A percentile compares a stretch with the other conserved stretches of the same genome.
These are phyloP conservation scores for Hyaloscypha finlandica DNA, from an alignment of 495 filamentous ascomycete genomes.

Conservation along the genomic window DNA sequence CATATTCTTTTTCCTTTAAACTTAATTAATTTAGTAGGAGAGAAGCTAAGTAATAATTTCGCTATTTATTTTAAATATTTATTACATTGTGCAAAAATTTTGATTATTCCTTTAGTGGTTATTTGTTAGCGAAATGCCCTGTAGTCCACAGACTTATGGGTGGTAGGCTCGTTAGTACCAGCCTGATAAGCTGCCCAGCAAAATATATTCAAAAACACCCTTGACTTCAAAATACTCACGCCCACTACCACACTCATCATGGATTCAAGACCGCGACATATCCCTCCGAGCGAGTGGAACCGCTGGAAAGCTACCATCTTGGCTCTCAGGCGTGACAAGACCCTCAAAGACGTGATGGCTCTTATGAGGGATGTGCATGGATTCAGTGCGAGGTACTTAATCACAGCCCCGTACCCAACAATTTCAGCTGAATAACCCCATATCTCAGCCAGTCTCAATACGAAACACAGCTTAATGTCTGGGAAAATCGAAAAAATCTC, in stretches of 20 bases:
- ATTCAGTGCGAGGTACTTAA: constrained; percentile 11
- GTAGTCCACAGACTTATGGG: too few species aligned
- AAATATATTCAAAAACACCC: too few species aligned
- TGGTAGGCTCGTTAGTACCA: too few species aligned
- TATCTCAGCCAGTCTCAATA: background rate
- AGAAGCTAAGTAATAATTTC: too few species aligned
- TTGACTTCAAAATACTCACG: too few species aligned
- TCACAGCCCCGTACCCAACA: background rate
- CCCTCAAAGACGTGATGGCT: constrained; percentile 5
- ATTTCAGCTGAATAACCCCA: background rate
- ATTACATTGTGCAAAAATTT: too few species aligned
- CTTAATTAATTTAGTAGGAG: too few species aligned
- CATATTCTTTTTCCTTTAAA: too few species aligned
- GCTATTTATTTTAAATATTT: too few species aligned
- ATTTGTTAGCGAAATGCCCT: too few species aligned
- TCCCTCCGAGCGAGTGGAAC: constrained; percentile 6
- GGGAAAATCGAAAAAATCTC: constrained; percentile 7
- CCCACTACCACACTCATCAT: background rate
- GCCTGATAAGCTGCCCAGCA: too few species aligned
- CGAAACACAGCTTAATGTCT: constrained; percentile 12
- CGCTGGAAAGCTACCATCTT: constrained; percentile 9
- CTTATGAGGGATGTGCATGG: constrained; percentile 7
- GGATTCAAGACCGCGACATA: constrained; percentile 4
- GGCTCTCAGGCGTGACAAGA: background rate
- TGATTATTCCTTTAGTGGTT: too few species aligned